Percentiles rank a stretch among this genome's conserved stretches.
Evolutionary conservation across 176 grass and related monocot genomes (phyloP).

Genomic region (Carex kokanica): DNA sequence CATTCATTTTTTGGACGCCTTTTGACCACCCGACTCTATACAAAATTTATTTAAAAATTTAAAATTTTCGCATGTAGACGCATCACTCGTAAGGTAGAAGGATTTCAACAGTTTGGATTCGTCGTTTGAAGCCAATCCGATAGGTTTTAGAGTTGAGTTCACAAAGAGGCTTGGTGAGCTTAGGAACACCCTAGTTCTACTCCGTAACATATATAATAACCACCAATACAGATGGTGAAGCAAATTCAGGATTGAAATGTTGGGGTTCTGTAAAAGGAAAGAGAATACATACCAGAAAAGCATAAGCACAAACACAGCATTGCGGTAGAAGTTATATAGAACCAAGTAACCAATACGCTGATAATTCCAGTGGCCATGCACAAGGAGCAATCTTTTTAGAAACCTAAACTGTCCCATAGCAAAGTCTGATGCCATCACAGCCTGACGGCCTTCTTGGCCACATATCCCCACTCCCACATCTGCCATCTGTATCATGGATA

Average conservation of each 20-base stretch:
- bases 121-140: no score
- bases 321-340: conserved; percentile 95
- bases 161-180: no score
- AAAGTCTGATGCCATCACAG: conserved; percentile 99
- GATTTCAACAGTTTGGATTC: no score
- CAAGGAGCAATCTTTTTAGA: conserved; percentile 98
- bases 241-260: not conserved
- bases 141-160: no score
- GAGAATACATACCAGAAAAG: conserved; percentile 72
- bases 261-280: not conserved
- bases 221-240: not conserved
- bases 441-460: conserved; percentile 99
- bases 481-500: conserved; percentile 99
- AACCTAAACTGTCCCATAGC: conserved; percentile 99
- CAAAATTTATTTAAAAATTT: no score
- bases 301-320: conserved; percentile 98
- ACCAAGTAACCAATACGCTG: conserved; percentile 98
- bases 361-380: conserved; percentile 99
- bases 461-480: conserved; percentile 98
- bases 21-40: no score
- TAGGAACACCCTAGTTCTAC: no score
- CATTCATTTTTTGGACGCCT: no score
- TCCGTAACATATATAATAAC: not conserved
- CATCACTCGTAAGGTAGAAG: no score
- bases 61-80: no score